Conservation (phyloP, 164 flowering plant species). For the Kalanchoe fedtschenkoi region DNA sequence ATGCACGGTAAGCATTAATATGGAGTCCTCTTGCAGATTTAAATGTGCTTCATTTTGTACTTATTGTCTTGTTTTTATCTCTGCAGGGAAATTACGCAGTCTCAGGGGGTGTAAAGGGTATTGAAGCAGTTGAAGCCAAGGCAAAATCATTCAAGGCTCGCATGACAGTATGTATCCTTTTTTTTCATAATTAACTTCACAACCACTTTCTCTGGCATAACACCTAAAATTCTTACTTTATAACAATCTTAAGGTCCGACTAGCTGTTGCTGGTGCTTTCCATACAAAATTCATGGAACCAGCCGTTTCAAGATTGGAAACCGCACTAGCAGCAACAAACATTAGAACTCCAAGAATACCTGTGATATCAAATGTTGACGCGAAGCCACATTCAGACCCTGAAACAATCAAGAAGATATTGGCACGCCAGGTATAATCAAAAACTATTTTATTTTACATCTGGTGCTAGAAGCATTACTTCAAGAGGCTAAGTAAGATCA, state of each 20-base stretch:
- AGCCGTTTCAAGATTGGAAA: conserved; percentile 90
- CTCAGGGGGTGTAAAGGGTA: conserved; percentile 89
- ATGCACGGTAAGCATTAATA: conserved; percentile 55
- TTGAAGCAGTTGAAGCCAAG: conserved; percentile 92
- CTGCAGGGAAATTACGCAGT: conserved; percentile 94
- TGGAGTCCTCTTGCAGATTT: not conserved
- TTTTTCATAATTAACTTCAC: not conserved
- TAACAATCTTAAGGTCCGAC: conserved; percentile 67
- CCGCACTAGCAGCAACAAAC: conserved; percentile 75
- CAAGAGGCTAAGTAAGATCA: not conserved
- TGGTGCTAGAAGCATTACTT: conserved; percentile 1
- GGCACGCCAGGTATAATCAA: conserved; percentile 71
- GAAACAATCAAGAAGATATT: conserved; percentile 76
- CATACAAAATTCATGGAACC: conserved; percentile 96
- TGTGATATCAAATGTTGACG: conserved; percentile 96
- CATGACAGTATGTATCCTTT: conserved; percentile 57
- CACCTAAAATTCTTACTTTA: not conserved
- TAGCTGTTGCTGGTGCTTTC: conserved; percentile 98
- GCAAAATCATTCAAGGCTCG: conserved; percentile 97
- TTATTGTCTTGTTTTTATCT: not conserved
- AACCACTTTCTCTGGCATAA: not conserved
- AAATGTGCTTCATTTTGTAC: not conserved
- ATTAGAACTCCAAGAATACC: conserved; percentile 85
- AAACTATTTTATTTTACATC: not conserved
- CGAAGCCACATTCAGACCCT: conserved; percentile 89